Base-by-base conservation (phyloP, 2,329 filamentous ascomycete species). In the Sporothrix protearum region DNA sequence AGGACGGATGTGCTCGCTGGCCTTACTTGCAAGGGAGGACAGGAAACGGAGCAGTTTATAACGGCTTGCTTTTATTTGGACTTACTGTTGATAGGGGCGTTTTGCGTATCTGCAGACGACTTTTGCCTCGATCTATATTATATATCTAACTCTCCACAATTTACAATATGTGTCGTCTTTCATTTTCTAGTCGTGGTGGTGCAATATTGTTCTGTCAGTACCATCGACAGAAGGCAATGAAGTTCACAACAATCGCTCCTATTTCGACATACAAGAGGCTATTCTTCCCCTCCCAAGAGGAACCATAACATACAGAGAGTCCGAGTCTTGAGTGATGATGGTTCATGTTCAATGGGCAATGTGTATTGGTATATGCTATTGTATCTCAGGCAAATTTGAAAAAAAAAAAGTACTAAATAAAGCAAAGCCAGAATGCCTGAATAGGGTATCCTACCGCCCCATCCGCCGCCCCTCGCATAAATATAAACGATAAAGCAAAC, bases 371-470 rank as follows among this genome's bases (percentile, higher is more conserved):
- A 64, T 45, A 16, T 64, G 42, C 25, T 66, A 42, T 25, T 66
- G n/a, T 66, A 0, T 22, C 49, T 28, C 22, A n/a, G 30, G n/a
- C 4, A 22, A 53, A 25, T 16, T 39, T 10, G 7, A 30, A 49
- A 53, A n/a, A n/a, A 22, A 19, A 3, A 36, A 68, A 33, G 19
- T 53, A 51, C 55, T 36, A 68, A 55, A 68, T n/a, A n/a, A n/a
- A n/a, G 47, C 28, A 68, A 68, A 55, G 66, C 66, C 49, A 22
- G 59, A 55, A 69, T 61, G 68, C 68, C 51, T 59, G 25, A 33
- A 33, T 49, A 59, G 68, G 57, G 68, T 63, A 70, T 70, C 68
- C 53, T 61, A 45, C 36, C 66, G 49, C 49, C 30, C 64, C 39
- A 19, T n/a, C 45, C 25, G n/a, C n/a, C n/a, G n/a, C 33, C 42